A percentile compares a stretch with the other conserved stretches of the same genome.
Conservation (phyloP, 2,329 filamentous ascomycete species). For the Venturia carpophila region DNA sequence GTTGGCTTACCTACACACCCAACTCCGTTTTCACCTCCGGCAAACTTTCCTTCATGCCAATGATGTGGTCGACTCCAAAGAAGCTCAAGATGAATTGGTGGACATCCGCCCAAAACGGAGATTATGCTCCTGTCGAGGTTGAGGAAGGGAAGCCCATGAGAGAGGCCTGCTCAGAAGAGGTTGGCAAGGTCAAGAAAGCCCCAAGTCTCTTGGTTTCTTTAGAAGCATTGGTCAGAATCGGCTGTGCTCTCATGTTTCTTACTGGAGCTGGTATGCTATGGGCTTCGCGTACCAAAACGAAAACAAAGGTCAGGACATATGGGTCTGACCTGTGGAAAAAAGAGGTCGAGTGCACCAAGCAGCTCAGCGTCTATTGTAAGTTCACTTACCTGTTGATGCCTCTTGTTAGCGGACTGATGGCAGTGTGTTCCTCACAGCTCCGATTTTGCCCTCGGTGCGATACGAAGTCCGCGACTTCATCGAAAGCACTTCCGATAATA, state of each 20-base stretch:
- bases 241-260: neutral
- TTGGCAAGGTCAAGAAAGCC: neutral
- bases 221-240: neutral
- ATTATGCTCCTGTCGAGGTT: neutral
- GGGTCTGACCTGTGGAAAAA: neutral
- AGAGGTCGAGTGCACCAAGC: neutral
- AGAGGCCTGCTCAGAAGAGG: neutral
- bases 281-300: neutral
- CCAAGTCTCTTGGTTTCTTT: neutral
- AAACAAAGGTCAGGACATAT: neutral
- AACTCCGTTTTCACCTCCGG: neutral
- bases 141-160: neutral
- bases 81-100: neutral
- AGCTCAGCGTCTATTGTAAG: neutral
- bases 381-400: neutral
- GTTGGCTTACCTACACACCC: neutral
- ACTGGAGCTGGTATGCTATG: neutral
- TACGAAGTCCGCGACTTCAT: constrained; percentile 1
- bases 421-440: neutral
- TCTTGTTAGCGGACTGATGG: neutral
- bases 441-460: neutral
- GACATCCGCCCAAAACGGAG: neutral
- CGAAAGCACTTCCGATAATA: neutral
- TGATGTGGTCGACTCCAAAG: neutral
- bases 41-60: neutral